Evolutionary conservation across 371 early-diverging fungal species (phyloP), one percentile per base, ranked within the genome.

Genomic region (Mortierella sp.): DNA sequence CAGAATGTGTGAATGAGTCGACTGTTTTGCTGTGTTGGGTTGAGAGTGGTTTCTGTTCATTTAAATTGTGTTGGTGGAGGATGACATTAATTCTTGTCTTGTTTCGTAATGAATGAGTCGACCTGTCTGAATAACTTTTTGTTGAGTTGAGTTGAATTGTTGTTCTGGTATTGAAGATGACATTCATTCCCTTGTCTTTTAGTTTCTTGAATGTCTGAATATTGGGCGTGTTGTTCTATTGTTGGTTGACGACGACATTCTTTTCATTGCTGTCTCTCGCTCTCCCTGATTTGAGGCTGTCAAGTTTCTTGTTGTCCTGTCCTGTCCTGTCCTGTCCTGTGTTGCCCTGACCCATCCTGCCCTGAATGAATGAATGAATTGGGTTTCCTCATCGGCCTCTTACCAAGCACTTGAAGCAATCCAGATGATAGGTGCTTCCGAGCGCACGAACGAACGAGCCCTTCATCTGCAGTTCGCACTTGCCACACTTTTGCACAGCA

Each of bases 401-500:
- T 94, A 97, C 99, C 92, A 94, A 88, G 89, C 99, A 99, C 68
- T 93, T 93, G 85, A 99, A 98, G 88, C 99, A 99, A 54, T 96
- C 94, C 78, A 97, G 90, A 89, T 99, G 99, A 88, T 94, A 98
- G 80, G 94, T 94, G 54, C 94, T 93, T 74, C 94, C 94, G 78
- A 97, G 88, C 21, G 98, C 97, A 72, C 98, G 93, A 58, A 98
- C 98, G 89, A 96, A 97, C 85, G 97, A 96, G 11, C 96, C 97
- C 38, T 91, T 88, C 79, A 96, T 91, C 68, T 78, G 55, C 45
- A 80, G 77, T 7, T 81, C 83, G 81, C 96, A 95, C 55, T 89
- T 79, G 45, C 90, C 79, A 73, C 93, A 92, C 71, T 79, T 81
- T 58, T 86, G 87, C 55, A 82, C 78, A 52, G 82, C 73, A 45